phyloP scores from a whole-genome alignment of 441 rosid genomes.

The Gossypium schwendimanii region DNA sequence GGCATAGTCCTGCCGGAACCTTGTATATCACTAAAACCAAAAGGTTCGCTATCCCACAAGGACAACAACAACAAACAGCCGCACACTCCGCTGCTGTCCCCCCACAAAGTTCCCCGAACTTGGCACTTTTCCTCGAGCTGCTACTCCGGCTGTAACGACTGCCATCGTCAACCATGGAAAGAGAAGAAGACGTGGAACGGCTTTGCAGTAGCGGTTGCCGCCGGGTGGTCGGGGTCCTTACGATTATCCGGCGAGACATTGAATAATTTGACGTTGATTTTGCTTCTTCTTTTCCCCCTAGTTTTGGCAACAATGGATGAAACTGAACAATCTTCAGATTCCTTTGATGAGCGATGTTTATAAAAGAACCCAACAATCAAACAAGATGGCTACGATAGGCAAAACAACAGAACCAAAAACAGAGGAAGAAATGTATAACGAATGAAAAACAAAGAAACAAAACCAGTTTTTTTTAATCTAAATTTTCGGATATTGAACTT shows the following conservation, averaged over 20 bases:
- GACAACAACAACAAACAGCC: slow-evolving; percentile 55
- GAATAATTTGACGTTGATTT: no score
- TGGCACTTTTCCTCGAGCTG: background rate
- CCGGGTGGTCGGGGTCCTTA: slow-evolving; percentile 24
- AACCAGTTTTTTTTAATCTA: background rate
- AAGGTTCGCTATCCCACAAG: slow-evolving; percentile 39
- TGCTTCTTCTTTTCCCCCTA: no score
- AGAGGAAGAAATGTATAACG: background rate
- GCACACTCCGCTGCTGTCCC: slow-evolving; percentile 49
- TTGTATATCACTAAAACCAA: slow-evolving; percentile 40
- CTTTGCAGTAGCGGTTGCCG: slow-evolving; percentile 27
- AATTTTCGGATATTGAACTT: background rate
- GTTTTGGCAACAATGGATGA: no score
- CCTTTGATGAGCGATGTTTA: background rate
- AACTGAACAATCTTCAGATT: no score
- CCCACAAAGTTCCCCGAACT: slow-evolving; percentile 43
- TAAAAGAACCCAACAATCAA: background rate
- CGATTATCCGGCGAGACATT: slow-evolving; percentile 11
- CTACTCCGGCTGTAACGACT: background rate
- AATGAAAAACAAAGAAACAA: background rate
- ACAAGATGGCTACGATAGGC: background rate
- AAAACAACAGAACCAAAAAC: background rate
- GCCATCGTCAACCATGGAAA: slow-evolving; percentile 9
- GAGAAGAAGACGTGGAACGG: slow-evolving; percentile 10
- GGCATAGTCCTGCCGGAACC: slow-evolving; percentile 43